Base-by-base conservation (phyloP, 768 basidiomycete species). In the Mycena venus region DNA sequence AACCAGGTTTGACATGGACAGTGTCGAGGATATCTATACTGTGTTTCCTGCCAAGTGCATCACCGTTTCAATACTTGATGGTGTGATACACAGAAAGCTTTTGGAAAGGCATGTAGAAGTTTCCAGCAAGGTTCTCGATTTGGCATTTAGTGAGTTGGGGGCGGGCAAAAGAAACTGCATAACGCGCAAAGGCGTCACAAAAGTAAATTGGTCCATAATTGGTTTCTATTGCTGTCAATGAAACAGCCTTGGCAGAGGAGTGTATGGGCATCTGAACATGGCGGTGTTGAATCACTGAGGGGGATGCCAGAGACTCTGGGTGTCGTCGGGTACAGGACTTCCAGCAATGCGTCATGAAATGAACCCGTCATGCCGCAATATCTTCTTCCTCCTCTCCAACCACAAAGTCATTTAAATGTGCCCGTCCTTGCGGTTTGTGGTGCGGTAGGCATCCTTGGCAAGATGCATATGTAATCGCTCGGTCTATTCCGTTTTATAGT, bases 1-100 rank as follows among this genome's bases (percentile, higher is more conserved):
- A 21, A 1, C 25, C 21, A 32, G 77, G 77, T n/a, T 81, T 60
- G 8, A 74, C 79, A 75, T 87, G 83, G 8, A 84, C 74, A n/a
- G 79, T 63, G 68, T 86, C 84, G 9, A 80, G 42, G 9, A 44
- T 44, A 44, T 44, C 42, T 9, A 44, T 15, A 44, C 42, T 44
- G 42, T 44, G 42, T 15, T 44, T 15, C 42, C 42, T 61, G n/a
- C 73, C 70, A 11, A 76, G 44, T 2, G 59, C 34, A 68, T 75
- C 74, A 4, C n/a, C 56, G 25, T 66, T 70, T 63, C 68, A 75
- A 34, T 71, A 67, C 59, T 62, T 65, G 64, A 75, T 68, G 32
- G 55, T 75, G 65, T 75, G 69, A 27, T 59, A 75, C 8, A 51
- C 70, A 27, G 55, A 66, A 4, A 75, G 0, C 19, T 21, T 60